Percentiles rank a stretch among this genome's conserved stretches.
These are phyloP conservation scores for Kazachstania martiniae DNA, from an alignment of 805 yeast genomes.

Conservation along the genomic window DNA sequence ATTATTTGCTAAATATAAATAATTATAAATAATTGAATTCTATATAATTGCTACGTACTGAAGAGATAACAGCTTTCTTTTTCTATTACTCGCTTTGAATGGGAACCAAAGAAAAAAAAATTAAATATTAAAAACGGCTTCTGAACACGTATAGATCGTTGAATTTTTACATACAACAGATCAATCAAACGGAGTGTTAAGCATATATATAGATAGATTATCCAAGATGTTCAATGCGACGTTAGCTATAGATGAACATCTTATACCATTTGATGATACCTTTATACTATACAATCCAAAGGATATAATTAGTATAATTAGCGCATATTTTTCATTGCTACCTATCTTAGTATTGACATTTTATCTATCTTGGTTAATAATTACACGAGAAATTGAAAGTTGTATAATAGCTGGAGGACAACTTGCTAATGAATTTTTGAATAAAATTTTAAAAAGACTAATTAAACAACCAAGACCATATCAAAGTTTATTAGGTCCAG, in stretches of 20 bases:
- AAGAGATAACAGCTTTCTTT: too few species aligned
- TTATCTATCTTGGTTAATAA: conserved; percentile 73
- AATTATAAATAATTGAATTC: too few species aligned
- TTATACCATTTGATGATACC: conserved; percentile 73
- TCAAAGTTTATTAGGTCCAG: conserved; percentile 32
- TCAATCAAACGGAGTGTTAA: too few species aligned
- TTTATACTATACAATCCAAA: conserved; percentile 67
- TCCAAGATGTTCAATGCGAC: too few species aligned
- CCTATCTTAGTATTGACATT: conserved; percentile 75
- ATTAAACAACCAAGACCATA: conserved; percentile 68
- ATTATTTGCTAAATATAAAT: conserved; percentile 45
- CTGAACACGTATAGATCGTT: too few species aligned
- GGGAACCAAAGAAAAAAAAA: too few species aligned
- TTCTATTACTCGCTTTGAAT: too few species aligned
- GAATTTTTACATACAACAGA: too few species aligned
- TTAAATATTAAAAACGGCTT: too few species aligned
- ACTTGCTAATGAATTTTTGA: conserved; percentile 60
- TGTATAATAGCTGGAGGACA: conserved; percentile 80
- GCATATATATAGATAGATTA: too few species aligned
- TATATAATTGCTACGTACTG: neutral
- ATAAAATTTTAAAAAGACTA: conserved; percentile 52
- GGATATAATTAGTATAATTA: conserved; percentile 45
- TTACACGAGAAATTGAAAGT: conserved; percentile 78
- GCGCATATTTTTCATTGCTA: conserved; percentile 65
- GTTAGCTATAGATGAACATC: neutral